A percentile compares a stretch with the other conserved stretches of the same genome.
phyloP scores from a whole-genome alignment of 768 basidiomycete species.

The Sporobolomyces pararoseus region DNA sequence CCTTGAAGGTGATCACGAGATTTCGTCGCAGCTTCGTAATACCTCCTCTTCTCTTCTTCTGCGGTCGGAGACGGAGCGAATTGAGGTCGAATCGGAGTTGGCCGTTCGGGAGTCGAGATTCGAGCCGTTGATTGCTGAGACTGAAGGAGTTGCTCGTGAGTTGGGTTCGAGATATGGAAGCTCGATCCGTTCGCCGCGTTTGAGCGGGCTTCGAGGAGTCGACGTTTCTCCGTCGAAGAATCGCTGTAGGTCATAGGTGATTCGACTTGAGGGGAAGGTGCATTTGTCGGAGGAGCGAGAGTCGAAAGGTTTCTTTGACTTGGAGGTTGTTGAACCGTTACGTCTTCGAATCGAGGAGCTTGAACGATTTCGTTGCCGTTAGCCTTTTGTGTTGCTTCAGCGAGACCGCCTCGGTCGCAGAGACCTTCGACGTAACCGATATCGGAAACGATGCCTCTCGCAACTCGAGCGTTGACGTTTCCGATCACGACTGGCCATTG shows the following conservation, averaged over 20 bases:
- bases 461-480: constrained; percentile 4
- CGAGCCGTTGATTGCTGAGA: background rate
- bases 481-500: constrained; percentile 33
- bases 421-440: constrained; percentile 37
- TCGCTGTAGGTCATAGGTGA: background rate
- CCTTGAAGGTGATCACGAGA: constrained; percentile 15
- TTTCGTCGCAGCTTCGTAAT: constrained; percentile 22
- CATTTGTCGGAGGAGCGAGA: background rate
- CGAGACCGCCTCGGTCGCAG: constrained; percentile 23
- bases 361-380: too few relatives aligned
- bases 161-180: constrained; percentile 20
- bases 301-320: too few relatives aligned
- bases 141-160: background rate
- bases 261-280: background rate
- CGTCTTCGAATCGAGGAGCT: background rate
- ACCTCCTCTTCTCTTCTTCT: constrained; percentile 29
- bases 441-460: constrained; percentile 26
- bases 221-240: constrained; percentile 17
- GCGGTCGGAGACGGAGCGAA: constrained; percentile 4
- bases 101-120: background rate
- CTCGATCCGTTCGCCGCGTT: background rate
- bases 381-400: too few relatives aligned
- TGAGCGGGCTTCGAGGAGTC: background rate
- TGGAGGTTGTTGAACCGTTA: too few relatives aligned
- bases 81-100: background rate